Evolutionary conservation across 2,329 filamentous ascomycete species (phyloP).

Genomic region (Sporothrix pseudoabietina): DNA sequence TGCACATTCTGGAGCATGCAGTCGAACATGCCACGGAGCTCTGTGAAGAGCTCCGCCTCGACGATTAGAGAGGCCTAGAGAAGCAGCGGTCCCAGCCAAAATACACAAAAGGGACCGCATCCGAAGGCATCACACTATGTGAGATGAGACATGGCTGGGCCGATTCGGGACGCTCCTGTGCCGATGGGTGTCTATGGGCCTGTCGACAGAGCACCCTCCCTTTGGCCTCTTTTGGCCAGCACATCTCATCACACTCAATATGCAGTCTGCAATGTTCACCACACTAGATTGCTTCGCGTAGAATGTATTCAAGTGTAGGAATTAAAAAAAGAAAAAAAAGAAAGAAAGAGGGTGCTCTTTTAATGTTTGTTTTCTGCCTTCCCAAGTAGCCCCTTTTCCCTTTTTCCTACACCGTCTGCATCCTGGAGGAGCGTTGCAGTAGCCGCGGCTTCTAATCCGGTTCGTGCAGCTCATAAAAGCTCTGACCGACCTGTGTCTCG

Average conservation of each 20-base stretch:
- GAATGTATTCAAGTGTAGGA: not conserved
- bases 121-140: conserved; percentile 3
- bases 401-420: conserved; percentile 5
- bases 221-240: not conserved
- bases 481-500: conserved; percentile 11
- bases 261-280: not conserved
- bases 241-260: conserved; percentile 1
- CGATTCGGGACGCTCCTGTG: not conserved
- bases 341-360: not conserved
- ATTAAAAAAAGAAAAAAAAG: not conserved
- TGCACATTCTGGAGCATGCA: not conserved
- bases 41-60: not conserved
- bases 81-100: not conserved
- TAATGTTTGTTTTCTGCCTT: not conserved
- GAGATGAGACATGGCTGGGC: conserved; percentile 14
- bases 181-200: too few relatives aligned
- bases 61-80: not conserved
- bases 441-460: conserved; percentile 2
- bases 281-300: not conserved
- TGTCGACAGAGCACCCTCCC: not conserved
- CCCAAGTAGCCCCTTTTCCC: not conserved
- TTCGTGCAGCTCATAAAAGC: not conserved
- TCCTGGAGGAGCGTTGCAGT: not conserved
- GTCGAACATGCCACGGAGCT: not conserved
- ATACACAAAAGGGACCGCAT: not conserved